Evolutionary conservation across 139 green algal genomes (phyloP), one percentile per base, ranked within the genome.

Genomic region (Chloropicon primus): DNA sequence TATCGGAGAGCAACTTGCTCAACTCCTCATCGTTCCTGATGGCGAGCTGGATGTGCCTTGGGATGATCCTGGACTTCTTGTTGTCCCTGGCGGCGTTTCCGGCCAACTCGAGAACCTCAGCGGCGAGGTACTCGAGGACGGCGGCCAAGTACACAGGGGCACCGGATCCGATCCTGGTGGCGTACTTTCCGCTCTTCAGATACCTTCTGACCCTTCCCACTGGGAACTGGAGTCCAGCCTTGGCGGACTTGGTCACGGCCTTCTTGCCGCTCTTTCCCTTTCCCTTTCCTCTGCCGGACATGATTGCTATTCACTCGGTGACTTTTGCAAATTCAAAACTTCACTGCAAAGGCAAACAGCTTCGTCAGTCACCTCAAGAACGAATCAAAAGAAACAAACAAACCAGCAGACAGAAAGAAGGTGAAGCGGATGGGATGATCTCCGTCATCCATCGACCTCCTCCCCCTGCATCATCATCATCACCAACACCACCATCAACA

Each of bases 1-100:
- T 89, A 24, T 77, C 73, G 23, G 76, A 84, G 2, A 94, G 86
- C 78, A 97, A 90, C 90, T 96, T 97, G 87, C 74, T 76, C 78
- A 97, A 89, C 89, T 97, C 93, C 88, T 97, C 92, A 72, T 97
- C 92, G 79, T 97, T 97, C 41, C 41, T 62, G 41, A 62, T 62
- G 27, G 93, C 91, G 72, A 96, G 86, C 87, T 96, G 91, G 82
- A 96, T 94, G 83, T 96, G 90, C 72, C 90, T 82, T 3, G 91
- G 89, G 0, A 90, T 75, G 26, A 77, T 77, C 78, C 91, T 89
- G 54, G 86, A 94, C 90, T 96, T 96, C 87, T 96, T 96, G 89
- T 96, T 97, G 87, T 97, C 92, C 54, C 92, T 86, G 53, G 92
- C 89, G 54, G 92, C 92, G 80, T 95, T 96, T 78, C 91, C 90